phyloP scores from a whole-genome alignment of 805 yeast species.

The Metschnikowia lochheadii region DNA sequence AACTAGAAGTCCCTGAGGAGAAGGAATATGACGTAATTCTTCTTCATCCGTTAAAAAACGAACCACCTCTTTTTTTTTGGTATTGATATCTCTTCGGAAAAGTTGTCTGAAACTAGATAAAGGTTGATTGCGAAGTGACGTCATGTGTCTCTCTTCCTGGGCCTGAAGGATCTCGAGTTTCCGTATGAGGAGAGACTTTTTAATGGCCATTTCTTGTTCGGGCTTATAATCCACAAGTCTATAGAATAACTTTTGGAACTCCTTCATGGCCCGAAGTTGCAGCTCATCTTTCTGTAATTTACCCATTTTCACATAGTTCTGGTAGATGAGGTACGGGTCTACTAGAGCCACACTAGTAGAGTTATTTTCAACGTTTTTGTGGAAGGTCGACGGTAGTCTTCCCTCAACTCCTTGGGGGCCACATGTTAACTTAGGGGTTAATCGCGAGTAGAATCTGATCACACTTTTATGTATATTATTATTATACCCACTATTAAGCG shows the following conservation, averaged over 20 bases:
- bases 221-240: slow-evolving; percentile 60
- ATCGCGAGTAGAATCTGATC: background rate
- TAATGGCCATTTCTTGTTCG: slow-evolving; percentile 42
- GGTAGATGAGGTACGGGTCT: slow-evolving; percentile 60
- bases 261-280: slow-evolving; percentile 61
- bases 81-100: slow-evolving; percentile 30
- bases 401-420: slow-evolving; percentile 41
- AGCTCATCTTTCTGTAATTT: slow-evolving; percentile 49
- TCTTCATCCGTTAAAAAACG: slow-evolving; percentile 56
- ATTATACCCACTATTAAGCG: too few relatives aligned
- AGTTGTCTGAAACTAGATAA: slow-evolving; percentile 8
- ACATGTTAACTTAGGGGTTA: slow-evolving; percentile 5
- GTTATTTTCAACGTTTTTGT: background rate
- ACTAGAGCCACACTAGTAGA: slow-evolving; percentile 40
- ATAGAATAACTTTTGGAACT: slow-evolving; percentile 56
- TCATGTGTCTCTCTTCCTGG: slow-evolving; percentile 18
- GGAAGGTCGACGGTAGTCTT: slow-evolving; percentile 23
- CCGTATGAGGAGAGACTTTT: slow-evolving; percentile 37
- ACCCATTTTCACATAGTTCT: slow-evolving; percentile 49
- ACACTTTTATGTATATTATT: too few relatives aligned
- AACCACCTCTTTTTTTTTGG: slow-evolving; percentile 37
- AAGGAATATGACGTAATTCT: slow-evolving; percentile 46
- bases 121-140: slow-evolving; percentile 14
- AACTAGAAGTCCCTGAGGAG: slow-evolving; percentile 62
- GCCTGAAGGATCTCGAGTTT: slow-evolving; percentile 34